phyloP scores from a whole-genome alignment of 2,329 filamentous ascomycete species.

The Aspergillus japonicus region DNA sequence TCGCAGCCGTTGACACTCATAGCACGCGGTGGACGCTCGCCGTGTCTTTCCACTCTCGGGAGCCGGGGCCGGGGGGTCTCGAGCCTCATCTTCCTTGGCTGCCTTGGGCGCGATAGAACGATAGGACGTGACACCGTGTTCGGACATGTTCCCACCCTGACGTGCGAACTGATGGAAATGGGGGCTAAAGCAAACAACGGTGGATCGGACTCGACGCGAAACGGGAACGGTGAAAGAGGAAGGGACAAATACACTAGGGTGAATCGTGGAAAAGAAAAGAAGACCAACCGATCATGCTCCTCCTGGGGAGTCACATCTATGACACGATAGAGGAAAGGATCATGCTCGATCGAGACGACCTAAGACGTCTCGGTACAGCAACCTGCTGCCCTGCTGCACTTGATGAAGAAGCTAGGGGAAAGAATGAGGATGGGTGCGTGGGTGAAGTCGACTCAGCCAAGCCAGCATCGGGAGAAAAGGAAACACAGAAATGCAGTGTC shows the following conservation, averaged over 20 bases:
- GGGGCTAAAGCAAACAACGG: neutral
- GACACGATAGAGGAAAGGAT: neutral
- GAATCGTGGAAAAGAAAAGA: conserved; percentile 3
- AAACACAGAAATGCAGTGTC: neutral
- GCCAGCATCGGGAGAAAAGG: neutral
- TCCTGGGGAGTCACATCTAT: conserved; percentile 15
- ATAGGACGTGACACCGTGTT: conserved; percentile 26
- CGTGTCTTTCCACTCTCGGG: conserved; percentile 35
- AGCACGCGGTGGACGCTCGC: conserved; percentile 38
- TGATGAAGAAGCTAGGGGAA: neutral
- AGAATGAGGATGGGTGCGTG: neutral
- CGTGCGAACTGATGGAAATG: neutral
- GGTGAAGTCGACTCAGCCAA: neutral
- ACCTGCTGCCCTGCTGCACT: neutral
- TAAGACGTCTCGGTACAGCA: conserved; percentile 1
- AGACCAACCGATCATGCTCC: conserved; percentile 13
- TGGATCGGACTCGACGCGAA: neutral
- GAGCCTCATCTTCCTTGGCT: conserved; percentile 15
- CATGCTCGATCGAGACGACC: conserved; percentile 11
- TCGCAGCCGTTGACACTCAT: conserved; percentile 38
- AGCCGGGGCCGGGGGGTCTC: conserved; percentile 16
- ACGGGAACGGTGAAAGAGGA: neutral
- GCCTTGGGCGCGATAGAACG: conserved; percentile 32
- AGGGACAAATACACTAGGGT: conserved; percentile 1
- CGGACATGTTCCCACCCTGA: conserved; percentile 26